Percentiles rank a stretch among this genome's conserved stretches.
phyloP scores from a whole-genome alignment of 2,329 filamentous ascomycete genomes.

The Nannizziopsis arthrosporioides region DNA sequence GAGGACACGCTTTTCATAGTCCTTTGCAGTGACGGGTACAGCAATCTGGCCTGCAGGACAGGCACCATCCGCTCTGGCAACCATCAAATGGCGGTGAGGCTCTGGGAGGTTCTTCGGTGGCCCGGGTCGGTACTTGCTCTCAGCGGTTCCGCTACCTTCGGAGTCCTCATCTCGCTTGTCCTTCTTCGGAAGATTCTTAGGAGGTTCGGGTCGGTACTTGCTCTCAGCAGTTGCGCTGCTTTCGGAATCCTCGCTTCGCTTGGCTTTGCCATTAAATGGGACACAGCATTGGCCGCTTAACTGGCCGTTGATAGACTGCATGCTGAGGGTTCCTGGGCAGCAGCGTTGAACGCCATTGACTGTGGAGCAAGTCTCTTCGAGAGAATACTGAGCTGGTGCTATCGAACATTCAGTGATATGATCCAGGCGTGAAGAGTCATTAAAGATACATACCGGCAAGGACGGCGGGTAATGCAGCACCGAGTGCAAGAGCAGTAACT shows the following conservation, averaged over 20 bases:
- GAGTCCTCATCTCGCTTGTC: not conserved
- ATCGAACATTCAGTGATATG: not conserved
- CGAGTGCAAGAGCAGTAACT: not conserved
- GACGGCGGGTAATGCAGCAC: not conserved
- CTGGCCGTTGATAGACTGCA: conserved; percentile 5
- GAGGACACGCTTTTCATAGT: conserved; percentile 6
- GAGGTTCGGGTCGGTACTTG: not conserved
- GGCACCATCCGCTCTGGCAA: not conserved
- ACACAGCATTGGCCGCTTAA: conserved; percentile 10
- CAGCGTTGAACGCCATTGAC: conserved; percentile 6
- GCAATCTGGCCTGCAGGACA: conserved; percentile 8
- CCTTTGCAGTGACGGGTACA: conserved; percentile 3
- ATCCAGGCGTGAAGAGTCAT: too few species aligned
- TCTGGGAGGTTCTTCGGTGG: not conserved
- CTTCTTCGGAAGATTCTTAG: not conserved
- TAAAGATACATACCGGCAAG: conserved; percentile 1
- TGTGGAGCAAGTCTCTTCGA: not conserved
- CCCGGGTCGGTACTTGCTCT: not conserved
- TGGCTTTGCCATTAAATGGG: not conserved
- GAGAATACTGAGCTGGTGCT: conserved; percentile 2
- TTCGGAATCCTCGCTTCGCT: not conserved
- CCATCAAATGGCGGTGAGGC: too few species aligned
- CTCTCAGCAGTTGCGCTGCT: not conserved
- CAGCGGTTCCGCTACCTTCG: not conserved
- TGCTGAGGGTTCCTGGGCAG: conserved; percentile 7